Percentiles rank a stretch among this genome's conserved stretches.
Conservation (phyloP, 2,329 filamentous ascomycete genomes). For the Dactylonectria macrodidyma region DNA sequence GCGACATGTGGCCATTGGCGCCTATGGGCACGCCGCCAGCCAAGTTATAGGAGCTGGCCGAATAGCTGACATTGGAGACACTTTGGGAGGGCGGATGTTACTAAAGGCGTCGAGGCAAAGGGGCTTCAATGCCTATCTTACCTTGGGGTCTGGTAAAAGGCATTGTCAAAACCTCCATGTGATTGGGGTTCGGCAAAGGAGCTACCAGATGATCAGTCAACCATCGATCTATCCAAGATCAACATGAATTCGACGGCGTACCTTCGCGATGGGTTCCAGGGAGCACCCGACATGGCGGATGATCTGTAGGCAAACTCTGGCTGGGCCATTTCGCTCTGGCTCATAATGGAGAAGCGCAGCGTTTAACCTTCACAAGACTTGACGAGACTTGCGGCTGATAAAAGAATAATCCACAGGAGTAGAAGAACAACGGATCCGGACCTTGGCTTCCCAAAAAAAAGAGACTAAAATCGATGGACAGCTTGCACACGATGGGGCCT, state of each 20-base stretch:
- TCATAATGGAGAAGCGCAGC: constrained; percentile 51
- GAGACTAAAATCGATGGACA: constrained; percentile 48
- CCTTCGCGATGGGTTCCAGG: constrained; percentile 68
- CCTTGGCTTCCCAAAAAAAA: constrained; percentile 46
- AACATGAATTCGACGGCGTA: constrained; percentile 54
- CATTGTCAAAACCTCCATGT: constrained; percentile 55
- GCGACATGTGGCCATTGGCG: constrained; percentile 55
- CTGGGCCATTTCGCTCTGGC: constrained; percentile 61
- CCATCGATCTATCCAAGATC: constrained; percentile 21
- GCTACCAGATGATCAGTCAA: constrained; percentile 50
- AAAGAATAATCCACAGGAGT: constrained; percentile 49
- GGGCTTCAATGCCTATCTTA: constrained; percentile 49
- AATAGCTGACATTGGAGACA: constrained; percentile 61
- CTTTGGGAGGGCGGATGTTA: constrained; percentile 52
- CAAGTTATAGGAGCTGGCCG: constrained; percentile 53
- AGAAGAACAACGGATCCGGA: constrained; percentile 43
- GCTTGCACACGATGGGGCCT: constrained; percentile 50
- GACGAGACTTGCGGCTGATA: constrained; percentile 50
- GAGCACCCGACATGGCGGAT: constrained; percentile 61
- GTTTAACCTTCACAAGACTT: constrained; percentile 42
- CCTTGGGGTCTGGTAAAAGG: constrained; percentile 56
- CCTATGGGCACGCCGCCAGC: constrained; percentile 45
- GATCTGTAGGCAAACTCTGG: constrained; percentile 64
- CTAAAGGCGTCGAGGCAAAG: constrained; percentile 37
- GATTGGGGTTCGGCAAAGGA: constrained; percentile 51